Base-by-base conservation (phyloP, 116 monocot species). In the Zostera marina region DNA sequence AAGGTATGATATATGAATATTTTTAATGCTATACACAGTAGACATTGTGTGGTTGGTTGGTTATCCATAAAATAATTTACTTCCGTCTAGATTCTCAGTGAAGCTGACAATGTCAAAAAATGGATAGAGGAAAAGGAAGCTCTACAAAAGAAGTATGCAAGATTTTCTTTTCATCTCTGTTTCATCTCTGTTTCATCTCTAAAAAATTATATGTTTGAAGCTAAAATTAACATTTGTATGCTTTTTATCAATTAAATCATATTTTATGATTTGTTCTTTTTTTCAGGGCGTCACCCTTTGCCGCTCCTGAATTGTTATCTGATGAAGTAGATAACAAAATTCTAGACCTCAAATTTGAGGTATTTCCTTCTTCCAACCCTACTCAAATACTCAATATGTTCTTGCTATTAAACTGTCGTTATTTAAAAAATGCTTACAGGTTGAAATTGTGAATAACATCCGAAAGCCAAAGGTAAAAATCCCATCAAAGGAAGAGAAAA, bases 381-480 rank as follows among this genome's bases (percentile, higher is more conserved):
- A 41, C 32, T 51, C 51, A 20, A 7, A 19, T 51, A 5, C 51
- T 3, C 17, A 19, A 15, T 51, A 19, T 21, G 7, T 47, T 4
- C 12, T 13, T 4, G 14, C 8, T 47, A 47, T 47, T 12, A 4
- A n/a, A 47, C 47, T 0, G 13, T 42, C 6, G 32, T 32, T 32
- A 32, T 32, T 32, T 32, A 43, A 43, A 24, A 20, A 54, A 54
- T 13, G 11, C 16, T 40, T 69, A 26, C 63, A 96, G 96, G 82
- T 89, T n/a, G 61, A 85, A 13, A 80, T 67, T 42, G 73, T 89
- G 24, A 85, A 89, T 55, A 82, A 82, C 52, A 89, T 96, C 42
- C 89, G 89, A 5, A 94, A 88, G 56, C 96, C 93, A 25, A 88
- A 88, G 69, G 81, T 85, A 3, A 94, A 94, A 63, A 52, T 88